These are phyloP conservation scores for Candolleomyces efflorescens DNA, from an alignment of 768 basidiomycete genomes.

Conservation along the genomic window DNA sequence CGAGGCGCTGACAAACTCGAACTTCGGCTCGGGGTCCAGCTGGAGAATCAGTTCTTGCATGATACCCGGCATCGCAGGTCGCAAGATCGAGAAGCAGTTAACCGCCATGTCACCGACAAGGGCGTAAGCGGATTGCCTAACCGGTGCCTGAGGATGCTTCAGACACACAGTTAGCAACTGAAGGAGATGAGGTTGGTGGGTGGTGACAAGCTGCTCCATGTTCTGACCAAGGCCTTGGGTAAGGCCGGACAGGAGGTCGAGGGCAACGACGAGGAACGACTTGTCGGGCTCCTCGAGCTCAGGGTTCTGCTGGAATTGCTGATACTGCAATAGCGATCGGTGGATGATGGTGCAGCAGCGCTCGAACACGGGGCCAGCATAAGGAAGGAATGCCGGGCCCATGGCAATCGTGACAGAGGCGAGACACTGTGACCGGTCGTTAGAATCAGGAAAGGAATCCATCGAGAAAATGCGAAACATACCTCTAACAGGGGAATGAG, in stretches of 20 bases:
- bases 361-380: conserved; percentile 88
- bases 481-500: conserved; percentile 96
- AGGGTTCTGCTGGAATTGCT: conserved; percentile 82
- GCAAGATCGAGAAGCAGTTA: conserved; percentile 84
- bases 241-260: conserved; percentile 94
- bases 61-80: conserved; percentile 81
- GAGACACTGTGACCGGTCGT: conserved; percentile 60
- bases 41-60: conserved; percentile 88
- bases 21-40: conserved; percentile 88
- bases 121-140: conserved; percentile 97
- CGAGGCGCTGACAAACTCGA: conserved; percentile 93
- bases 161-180: conserved; percentile 82
- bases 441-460: background rate
- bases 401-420: conserved; percentile 97
- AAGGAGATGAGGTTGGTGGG: conserved; percentile 73
- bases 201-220: conserved; percentile 68
- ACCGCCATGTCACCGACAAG: conserved; percentile 97
- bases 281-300: conserved; percentile 94
- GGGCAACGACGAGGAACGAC: conserved; percentile 94
- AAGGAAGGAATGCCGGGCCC: conserved; percentile 82
- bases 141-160: conserved; percentile 93
- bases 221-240: conserved; percentile 87
- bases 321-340: conserved; percentile 76
- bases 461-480: conserved; percentile 12
- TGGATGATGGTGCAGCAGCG: conserved; percentile 88